Conservation (phyloP, 345 rosid genomes). For the Heritiera fomes region DNA sequence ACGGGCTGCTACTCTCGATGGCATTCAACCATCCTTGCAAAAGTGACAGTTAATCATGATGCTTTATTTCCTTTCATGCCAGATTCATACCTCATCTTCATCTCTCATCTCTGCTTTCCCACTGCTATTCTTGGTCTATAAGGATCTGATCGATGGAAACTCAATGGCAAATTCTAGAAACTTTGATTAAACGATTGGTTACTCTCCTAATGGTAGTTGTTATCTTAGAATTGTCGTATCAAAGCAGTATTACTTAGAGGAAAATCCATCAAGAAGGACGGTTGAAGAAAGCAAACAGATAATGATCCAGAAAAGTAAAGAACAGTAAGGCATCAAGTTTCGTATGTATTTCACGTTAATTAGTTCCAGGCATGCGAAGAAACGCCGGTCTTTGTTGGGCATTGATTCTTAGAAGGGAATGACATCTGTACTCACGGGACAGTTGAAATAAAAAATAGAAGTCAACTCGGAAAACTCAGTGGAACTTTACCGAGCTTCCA, state of each 20-base stretch:
- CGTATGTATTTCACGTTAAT: too few species aligned
- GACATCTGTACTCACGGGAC: background rate
- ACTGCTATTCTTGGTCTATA: background rate
- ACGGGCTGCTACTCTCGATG: background rate
- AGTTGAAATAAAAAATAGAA: background rate
- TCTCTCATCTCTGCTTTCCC: background rate
- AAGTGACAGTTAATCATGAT: background rate
- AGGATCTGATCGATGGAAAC: background rate
- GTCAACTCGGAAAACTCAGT: background rate
- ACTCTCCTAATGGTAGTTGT: too few species aligned
- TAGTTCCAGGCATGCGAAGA: too few species aligned
- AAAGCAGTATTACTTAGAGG: too few species aligned
- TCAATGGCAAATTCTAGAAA: too few species aligned
- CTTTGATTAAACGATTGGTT: background rate
- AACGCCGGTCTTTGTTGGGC: too few species aligned
- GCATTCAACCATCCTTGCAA: background rate
- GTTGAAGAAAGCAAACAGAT: background rate
- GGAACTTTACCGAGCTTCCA: background rate
- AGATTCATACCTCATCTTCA: background rate
- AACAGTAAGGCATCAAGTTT: too few species aligned
- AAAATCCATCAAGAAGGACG: background rate
- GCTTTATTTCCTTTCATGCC: background rate
- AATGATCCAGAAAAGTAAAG: too few species aligned
- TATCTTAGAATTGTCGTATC: background rate
- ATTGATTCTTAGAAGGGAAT: background rate